phyloP scores from a whole-genome alignment of 2,329 filamentous ascomycete species.

The Meredithiella fracta region DNA sequence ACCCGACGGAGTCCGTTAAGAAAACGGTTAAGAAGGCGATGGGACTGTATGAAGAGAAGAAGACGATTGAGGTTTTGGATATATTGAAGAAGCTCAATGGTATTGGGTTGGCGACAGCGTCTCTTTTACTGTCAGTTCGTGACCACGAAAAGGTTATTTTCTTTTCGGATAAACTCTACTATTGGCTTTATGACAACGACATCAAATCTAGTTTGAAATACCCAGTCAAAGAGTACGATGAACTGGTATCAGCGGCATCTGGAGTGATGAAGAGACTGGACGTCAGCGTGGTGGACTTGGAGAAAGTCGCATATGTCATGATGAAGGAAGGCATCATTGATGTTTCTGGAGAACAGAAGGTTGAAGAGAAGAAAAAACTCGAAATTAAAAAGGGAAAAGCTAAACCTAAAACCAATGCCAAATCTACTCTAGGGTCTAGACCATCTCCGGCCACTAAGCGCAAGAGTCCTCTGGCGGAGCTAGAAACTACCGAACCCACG shows the following conservation, averaged over 20 bases:
- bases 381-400: neutral
- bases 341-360: slow-evolving; percentile 14
- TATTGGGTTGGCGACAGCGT: slow-evolving; percentile 65
- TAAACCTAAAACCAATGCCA: neutral
- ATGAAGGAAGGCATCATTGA: slow-evolving; percentile 15
- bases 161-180: slow-evolving; percentile 66
- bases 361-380: neutral
- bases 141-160: slow-evolving; percentile 46
- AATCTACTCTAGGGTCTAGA: neutral
- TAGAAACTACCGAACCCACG: neutral
- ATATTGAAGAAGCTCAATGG: slow-evolving; percentile 47
- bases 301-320: slow-evolving; percentile 52
- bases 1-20: slow-evolving; percentile 27
- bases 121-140: slow-evolving; percentile 51
- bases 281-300: slow-evolving; percentile 44
- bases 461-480: neutral
- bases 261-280: slow-evolving; percentile 31
- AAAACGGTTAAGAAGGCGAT: slow-evolving; percentile 37
- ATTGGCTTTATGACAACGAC: slow-evolving; percentile 48
- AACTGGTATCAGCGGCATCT: slow-evolving; percentile 30
- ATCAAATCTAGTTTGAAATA: slow-evolving; percentile 46
- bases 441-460: neutral
- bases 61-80: slow-evolving; percentile 26
- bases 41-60: slow-evolving; percentile 22
- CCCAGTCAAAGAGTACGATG: slow-evolving; percentile 48